Evolutionary conservation across 306 rosid genomes (phyloP), one percentile per base, ranked within the genome.

Genomic region (Luffa acutangula): DNA sequence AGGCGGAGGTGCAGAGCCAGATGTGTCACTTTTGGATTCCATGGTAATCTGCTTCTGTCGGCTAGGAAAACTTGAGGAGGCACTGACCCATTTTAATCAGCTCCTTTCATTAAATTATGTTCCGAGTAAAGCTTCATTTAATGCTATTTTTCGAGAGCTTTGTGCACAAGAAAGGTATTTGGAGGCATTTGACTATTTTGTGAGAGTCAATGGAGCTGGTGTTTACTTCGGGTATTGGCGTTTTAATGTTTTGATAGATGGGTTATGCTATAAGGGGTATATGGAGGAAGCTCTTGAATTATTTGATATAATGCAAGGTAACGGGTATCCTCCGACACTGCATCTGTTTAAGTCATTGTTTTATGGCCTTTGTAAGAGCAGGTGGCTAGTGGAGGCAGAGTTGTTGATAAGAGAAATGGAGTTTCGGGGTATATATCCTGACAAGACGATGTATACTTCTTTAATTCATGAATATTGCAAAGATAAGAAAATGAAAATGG

Each of bases 381-480:
- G 80, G n/a, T 76, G 78, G 73, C 71, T 82, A 9, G 66, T 80
- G 75, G 87, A 87, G 83, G 89, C 86, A n/a, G 86, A 82, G 83
- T 66, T 80, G 41, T 34, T 87, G 43, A 77, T 74, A 45, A 59
- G 62, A 52, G 87, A 87, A 78, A 87, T 87, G 87, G 86, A 84
- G 85, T 82, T 83, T 51, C 79, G 7, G 51, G 85, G 86, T 45
- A 21, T 84, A 48, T 80, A 84, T 80, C 49, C 85, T 39, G 89
- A 87, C 65, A 80, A 79, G 75, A 67, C 31, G 20, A 84, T 87
- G 89, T 87, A 87, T 81, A 87, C 87, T 64, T 82, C 82, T 87
- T 77, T 87, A 51, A 80, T 87, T 66, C 45, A 71, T 74, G 75
- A 57, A 78, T 87, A 87, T 82, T 80, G 87, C 64, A 84, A 75